A percentile compares a stretch with the other conserved stretches of the same genome.
These are phyloP conservation scores for Calendula officinalis DNA, from an alignment of 129 eudicot species.

Conservation along the genomic window DNA sequence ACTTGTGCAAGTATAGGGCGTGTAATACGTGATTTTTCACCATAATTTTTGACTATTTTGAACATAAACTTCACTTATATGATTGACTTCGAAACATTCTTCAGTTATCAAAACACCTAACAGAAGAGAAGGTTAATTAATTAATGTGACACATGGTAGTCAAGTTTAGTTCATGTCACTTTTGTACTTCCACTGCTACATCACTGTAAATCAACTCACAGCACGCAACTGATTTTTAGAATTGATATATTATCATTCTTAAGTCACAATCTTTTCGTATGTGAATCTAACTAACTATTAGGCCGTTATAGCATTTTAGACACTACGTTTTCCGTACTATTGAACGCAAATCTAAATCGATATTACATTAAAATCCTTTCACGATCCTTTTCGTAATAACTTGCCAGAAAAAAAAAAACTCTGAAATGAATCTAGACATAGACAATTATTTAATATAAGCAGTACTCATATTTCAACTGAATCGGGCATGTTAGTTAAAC, in stretches of 20 bases:
- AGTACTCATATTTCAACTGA: slow-evolving; percentile 10
- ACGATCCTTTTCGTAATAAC: slow-evolving; percentile 15
- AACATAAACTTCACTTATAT: no score
- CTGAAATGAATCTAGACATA: no score
- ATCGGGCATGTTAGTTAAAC: not conserved
- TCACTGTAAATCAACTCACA: slow-evolving; percentile 17
- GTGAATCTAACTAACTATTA: slow-evolving; percentile 8
- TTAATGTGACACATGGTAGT: slow-evolving; percentile 32
- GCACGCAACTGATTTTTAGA: slow-evolving; percentile 1
- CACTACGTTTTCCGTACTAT: not conserved
- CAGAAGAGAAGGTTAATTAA: slow-evolving; percentile 7
- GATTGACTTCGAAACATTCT: no score
- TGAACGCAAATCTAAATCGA: slow-evolving; percentile 10
- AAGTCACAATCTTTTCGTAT: slow-evolving; percentile 20
- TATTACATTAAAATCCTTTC: slow-evolving; percentile 3
- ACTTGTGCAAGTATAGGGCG: no score
- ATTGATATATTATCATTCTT: not conserved
- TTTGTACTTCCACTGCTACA: slow-evolving; percentile 7
- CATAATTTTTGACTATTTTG: no score
- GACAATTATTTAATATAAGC: slow-evolving; percentile 5
- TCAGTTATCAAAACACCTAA: no score
- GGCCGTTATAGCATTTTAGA: no score
- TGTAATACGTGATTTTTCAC: no score
- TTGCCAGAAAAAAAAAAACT: not conserved
- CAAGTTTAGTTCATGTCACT: slow-evolving; percentile 30